A percentile compares a stretch with the other conserved stretches of the same genome.
Evolutionary conservation across 2,329 filamentous ascomycete genomes (phyloP).

Genomic region (Beauveria caledonica): DNA sequence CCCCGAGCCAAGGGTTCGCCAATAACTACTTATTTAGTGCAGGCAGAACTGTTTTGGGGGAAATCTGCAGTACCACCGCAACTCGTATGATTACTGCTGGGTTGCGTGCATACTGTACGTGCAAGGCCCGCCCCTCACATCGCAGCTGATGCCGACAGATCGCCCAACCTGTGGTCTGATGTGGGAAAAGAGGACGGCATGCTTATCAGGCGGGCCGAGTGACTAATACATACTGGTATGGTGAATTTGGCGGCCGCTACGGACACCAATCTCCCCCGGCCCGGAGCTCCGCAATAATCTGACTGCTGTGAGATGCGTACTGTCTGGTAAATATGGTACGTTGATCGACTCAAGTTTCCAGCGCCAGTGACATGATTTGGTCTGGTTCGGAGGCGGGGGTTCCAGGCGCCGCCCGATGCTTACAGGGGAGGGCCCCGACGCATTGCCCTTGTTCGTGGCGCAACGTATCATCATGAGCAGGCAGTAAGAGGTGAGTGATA

Average conservation of each 20-base stretch:
- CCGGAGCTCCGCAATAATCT: not conserved
- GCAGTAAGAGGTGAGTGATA: not conserved
- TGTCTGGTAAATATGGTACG: too few relatives aligned
- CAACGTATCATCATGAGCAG: not conserved
- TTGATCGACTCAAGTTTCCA: too few relatives aligned
- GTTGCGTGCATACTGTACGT: not conserved
- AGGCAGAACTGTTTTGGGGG: not conserved
- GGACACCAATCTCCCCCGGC: not conserved
- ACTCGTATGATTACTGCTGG: not conserved
- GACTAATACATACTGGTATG: not conserved
- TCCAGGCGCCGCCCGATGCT: not conserved
- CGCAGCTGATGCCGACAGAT: slow-evolving; percentile 3
- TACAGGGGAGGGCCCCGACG: not conserved
- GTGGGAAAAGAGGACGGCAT: not conserved
- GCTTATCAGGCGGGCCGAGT: not conserved
- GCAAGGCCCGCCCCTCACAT: not conserved
- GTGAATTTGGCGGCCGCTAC: not conserved
- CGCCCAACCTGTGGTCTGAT: not conserved
- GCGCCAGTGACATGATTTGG: not conserved
- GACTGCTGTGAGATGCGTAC: not conserved
- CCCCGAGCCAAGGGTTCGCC: not conserved
- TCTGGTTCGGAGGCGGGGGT: too few relatives aligned
- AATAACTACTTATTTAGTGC: too few relatives aligned
- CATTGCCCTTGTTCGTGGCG: not conserved
- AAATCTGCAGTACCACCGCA: not conserved